Base-by-base conservation (phyloP, 441 rosid genomes). In the Erysimum cheiri region DNA sequence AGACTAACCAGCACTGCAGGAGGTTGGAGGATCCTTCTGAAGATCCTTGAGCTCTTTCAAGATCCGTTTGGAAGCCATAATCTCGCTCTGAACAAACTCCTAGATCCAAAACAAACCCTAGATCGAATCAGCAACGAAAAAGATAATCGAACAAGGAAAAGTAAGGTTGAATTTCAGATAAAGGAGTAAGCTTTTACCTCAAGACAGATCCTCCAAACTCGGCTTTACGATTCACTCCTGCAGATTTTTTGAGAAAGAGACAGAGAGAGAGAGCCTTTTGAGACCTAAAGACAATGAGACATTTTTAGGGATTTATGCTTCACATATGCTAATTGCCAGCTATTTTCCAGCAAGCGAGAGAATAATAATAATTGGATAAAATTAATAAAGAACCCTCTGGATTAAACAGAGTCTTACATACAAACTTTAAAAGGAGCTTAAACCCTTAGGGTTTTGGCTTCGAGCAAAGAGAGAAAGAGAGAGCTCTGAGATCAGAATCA, bases 21-120 rank as follows among this genome's bases (percentile, higher is more conserved):
- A 84, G 78, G 88, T 82, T 70, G 85, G 86, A 82, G 88, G 88
- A 85, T 85, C 86, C 62, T 85, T 82, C 78, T 80, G 88, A 73
- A 84, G 86, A 84, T 84, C 88, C 82, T 84, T 84, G 74, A 84
- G 83, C 84, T 84, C 88, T 77, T 84, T 85, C 86, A 85, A 85
- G 85, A 84, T 84, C 82, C 88, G 82, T 73, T 85, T 85, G 83
- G 88, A 85, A 28, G 88, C 88, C 88, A 85, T 85, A 17, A 10
- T 64, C 78, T 71, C 64, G 9, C 46, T n/a, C 47, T 46, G 4
- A 58, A 47, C 32, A 64, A 74, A 63, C 56, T 58, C 79, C 78
- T 70, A 80, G 83, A 85, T 78, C 87, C 77, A 70, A 60, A 12
- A 19, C 26, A 14, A 55, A 22, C 6, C 39, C 28, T 43, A 63